Percentiles rank a stretch among this genome's conserved stretches.
Evolutionary conservation across 441 rosid genomes (phyloP).

Genomic region (Populus tomentosa): DNA sequence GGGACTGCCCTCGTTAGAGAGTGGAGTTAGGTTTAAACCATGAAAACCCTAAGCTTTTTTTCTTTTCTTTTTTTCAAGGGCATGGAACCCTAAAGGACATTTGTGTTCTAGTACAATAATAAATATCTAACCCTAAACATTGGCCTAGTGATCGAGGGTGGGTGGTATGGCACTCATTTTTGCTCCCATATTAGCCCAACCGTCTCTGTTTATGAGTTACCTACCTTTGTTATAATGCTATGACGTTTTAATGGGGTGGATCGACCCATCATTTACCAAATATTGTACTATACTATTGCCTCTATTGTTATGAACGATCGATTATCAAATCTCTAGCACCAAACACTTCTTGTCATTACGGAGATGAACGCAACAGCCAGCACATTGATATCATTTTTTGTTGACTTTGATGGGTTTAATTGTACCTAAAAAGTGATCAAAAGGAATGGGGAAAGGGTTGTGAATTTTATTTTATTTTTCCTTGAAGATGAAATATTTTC

Average conservation of each 20-base stretch:
- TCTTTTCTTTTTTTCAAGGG: not conserved
- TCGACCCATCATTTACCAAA: not conserved
- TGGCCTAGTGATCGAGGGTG: not conserved
- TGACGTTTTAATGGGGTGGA: not conserved
- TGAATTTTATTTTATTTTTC: no score
- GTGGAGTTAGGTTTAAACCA: constrained; percentile 18
- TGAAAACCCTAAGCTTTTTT: constrained; percentile 42
- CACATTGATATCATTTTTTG: not conserved
- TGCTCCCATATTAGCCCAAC: not conserved
- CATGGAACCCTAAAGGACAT: constrained; percentile 35
- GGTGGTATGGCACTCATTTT: not conserved
- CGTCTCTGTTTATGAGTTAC: not conserved
- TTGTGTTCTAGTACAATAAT: constrained; percentile 1
- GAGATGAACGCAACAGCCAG: not conserved
- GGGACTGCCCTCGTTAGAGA: not conserved
- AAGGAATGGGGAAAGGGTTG: not conserved
- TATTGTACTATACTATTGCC: not conserved
- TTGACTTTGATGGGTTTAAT: not conserved
- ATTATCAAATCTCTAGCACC: not conserved
- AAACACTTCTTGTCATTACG: not conserved
- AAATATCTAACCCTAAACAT: constrained; percentile 22
- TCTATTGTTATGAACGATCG: not conserved
- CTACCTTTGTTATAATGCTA: not conserved
- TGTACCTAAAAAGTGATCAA: not conserved
- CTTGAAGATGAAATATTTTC: not conserved